phyloP scores from a whole-genome alignment of 1,284 basidiomycete genomes.

The Cystobasidium slooffiae region DNA sequence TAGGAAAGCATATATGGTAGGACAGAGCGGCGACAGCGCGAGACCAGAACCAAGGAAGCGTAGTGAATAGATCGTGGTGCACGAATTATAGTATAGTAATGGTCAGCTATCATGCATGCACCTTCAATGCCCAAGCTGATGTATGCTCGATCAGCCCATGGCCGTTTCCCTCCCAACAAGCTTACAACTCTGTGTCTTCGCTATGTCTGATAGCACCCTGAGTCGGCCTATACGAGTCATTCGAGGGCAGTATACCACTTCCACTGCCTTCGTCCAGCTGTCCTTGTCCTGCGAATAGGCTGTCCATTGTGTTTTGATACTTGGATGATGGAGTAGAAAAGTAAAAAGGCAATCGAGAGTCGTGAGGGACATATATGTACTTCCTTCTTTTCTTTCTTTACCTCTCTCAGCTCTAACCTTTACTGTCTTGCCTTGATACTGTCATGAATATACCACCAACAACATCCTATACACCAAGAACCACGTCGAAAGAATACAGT shows the following conservation, averaged over 20 bases:
- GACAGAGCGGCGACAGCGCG: background rate
- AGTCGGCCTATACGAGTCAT: constrained; percentile 37
- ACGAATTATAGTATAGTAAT: background rate
- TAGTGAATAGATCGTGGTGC: background rate
- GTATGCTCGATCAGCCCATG: background rate
- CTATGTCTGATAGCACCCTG: constrained; percentile 42
- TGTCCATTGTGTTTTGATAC: background rate
- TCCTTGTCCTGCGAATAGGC: constrained; percentile 24
- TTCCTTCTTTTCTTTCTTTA: background rate
- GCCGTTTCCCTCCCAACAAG: background rate
- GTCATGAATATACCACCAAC: background rate
- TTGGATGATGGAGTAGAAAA: background rate
- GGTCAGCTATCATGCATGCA: background rate
- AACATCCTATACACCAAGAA: background rate
- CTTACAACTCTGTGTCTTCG: constrained; percentile 47
- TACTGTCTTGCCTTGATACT: background rate
- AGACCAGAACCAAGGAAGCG: background rate
- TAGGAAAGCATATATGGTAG: no score
- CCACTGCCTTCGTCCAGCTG: constrained; percentile 23
- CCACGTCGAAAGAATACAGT: background rate
- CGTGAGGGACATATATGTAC: background rate
- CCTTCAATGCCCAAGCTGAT: background rate
- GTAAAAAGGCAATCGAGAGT: background rate
- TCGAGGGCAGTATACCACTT: constrained; percentile 33
- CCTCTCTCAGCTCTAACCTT: background rate